Evolutionary conservation across 768 basidiomycete genomes (phyloP).

Genomic region (Amanita molliuscula): DNA sequence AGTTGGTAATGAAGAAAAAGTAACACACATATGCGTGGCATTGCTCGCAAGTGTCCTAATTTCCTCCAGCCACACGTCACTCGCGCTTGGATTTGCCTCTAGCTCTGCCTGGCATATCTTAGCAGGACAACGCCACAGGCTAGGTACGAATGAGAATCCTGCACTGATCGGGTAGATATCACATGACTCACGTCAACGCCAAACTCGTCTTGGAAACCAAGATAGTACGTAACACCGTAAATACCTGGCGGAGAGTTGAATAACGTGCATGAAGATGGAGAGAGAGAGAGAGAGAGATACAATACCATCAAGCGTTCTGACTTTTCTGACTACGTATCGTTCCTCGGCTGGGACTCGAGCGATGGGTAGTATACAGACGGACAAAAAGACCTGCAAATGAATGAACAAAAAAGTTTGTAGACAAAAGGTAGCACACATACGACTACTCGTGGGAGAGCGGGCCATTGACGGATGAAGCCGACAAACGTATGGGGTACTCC

Average conservation of each 20-base stretch:
- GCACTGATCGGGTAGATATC: neutral
- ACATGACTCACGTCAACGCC: conserved; percentile 28
- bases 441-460: conserved; percentile 54
- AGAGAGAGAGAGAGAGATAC: neutral
- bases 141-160: conserved; percentile 8
- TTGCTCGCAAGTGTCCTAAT: conserved; percentile 29
- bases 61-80: conserved; percentile 22
- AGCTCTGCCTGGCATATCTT: conserved; percentile 40
- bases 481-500: conserved; percentile 60
- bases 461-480: conserved; percentile 58
- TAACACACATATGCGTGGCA: conserved; percentile 48
- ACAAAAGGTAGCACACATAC: conserved; percentile 24
- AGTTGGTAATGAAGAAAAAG: neutral
- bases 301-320: conserved; percentile 41
- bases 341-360: conserved; percentile 38
- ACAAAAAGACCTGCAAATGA: conserved; percentile 46
- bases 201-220: conserved; percentile 56
- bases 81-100: conserved; percentile 23
- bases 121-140: conserved; percentile 35
- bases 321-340: conserved; percentile 48
- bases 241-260: conserved; percentile 26
- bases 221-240: conserved; percentile 48
- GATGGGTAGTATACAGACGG: conserved; percentile 41
- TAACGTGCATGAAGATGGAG: neutral
- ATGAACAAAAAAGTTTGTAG: neutral